These are phyloP conservation scores for Nemania diffusa DNA, from an alignment of 2,329 filamentous ascomycete species.

Conservation along the genomic window DNA sequence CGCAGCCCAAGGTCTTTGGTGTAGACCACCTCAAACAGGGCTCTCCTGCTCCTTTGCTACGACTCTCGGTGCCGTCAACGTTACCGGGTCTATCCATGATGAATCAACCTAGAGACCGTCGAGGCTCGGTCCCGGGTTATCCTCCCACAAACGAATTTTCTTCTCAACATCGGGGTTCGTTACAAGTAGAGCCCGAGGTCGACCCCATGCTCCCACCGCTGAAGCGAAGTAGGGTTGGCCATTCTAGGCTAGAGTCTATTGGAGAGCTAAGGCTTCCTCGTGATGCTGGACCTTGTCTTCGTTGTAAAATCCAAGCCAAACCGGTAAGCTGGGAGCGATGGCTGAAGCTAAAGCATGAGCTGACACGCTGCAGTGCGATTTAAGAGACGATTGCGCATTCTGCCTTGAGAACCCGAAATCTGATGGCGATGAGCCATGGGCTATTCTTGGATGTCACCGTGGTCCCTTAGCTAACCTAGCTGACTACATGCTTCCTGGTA, in stretches of 20 bases:
- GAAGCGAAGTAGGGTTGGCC: slow-evolving; percentile 63
- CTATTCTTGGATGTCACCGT: slow-evolving; percentile 62
- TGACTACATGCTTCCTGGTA: slow-evolving; percentile 63
- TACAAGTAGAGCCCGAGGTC: slow-evolving; percentile 59
- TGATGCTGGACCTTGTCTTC: slow-evolving; percentile 61
- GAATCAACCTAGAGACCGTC: slow-evolving; percentile 53
- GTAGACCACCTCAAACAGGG: slow-evolving; percentile 50
- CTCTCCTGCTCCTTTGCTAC: slow-evolving; percentile 57
- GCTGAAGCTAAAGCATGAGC: slow-evolving; percentile 22
- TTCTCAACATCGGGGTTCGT: slow-evolving; percentile 52
- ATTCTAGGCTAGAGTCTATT: slow-evolving; percentile 66
- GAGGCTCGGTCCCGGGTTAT: slow-evolving; percentile 53
- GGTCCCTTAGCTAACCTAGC: slow-evolving; percentile 59
- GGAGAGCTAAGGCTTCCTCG: slow-evolving; percentile 64
- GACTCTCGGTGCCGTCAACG: slow-evolving; percentile 48
- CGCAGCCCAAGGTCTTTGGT: slow-evolving; percentile 47
- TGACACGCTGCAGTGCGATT: slow-evolving; percentile 60
- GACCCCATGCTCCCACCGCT: slow-evolving; percentile 66
- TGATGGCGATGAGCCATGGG: slow-evolving; percentile 59
- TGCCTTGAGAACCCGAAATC: slow-evolving; percentile 55
- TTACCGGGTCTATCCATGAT: slow-evolving; percentile 52
- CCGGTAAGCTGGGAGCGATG: slow-evolving; percentile 53
- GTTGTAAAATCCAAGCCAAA: slow-evolving; percentile 60
- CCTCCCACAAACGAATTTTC: slow-evolving; percentile 55
- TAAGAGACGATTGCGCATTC: slow-evolving; percentile 59